Evolutionary conservation across 1,139 yeast genomes (phyloP), one percentile per base, ranked within the genome.

Genomic region (Hansenula lynferdii): DNA sequence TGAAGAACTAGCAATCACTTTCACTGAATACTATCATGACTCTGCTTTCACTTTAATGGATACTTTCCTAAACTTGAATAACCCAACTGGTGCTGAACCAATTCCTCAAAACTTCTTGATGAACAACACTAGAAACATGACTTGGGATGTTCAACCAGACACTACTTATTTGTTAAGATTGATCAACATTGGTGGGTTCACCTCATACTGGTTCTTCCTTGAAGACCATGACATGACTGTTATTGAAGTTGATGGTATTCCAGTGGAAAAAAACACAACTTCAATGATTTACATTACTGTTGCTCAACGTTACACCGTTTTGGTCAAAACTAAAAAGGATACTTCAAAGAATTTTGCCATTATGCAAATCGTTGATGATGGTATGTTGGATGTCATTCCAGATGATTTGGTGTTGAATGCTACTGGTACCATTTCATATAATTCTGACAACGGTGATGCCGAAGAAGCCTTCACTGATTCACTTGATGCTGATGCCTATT

Each of bases 31-130:
- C 94, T 90, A 90, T 64, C 95, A 87, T 60, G 69, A 75, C 27
- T 64, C 69, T 38, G 69, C 81, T 33, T 70, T 70, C 34, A 71
- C 57, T 17, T 69, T 89, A 49, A 64, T 72, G 45, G 62, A 70
- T 12, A 51, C 56, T 16, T 89, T 89, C 65, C 58, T 86, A 65
- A 75, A 69, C 48, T 62, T 83, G 47, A 82, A 73, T 65, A 90
- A 90, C 63, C 97, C 97, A 34, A 85, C 96, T 6, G 97, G 97
- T 48, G 96, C 97, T 26, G 97, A 90, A 63, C 97, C 97, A 31
- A 77, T 90, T 51, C 97, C 97, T 3, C 80, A 83, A 53, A 80
- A 79, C 57, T 58, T 84, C 49, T 67, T 87, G 53, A 72, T 87
- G 62, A 89, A 90, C 65, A 87, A 89, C 56, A 78, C 94, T 8